phyloP scores from a whole-genome alignment of 2,329 filamentous ascomycete species.

The Cephalotrichum gorgonifer region DNA sequence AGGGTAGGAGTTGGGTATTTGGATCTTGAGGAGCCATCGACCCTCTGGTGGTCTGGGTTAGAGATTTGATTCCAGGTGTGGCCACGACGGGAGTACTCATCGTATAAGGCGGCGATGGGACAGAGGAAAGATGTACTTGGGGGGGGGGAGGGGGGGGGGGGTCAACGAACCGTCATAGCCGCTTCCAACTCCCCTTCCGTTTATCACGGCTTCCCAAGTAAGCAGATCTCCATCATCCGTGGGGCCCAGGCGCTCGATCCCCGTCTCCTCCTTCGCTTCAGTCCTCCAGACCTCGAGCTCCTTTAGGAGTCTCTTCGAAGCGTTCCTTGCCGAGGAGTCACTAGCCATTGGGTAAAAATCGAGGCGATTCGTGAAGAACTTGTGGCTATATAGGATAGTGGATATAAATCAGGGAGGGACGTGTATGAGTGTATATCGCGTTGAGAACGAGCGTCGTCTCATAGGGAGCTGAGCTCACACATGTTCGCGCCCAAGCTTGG shows the following conservation, averaged over 20 bases:
- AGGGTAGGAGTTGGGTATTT: constrained; percentile 70
- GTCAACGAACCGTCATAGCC: constrained; percentile 39
- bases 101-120: background rate
- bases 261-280: constrained; percentile 36
- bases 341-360: constrained; percentile 2
- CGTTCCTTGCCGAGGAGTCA: constrained; percentile 14
- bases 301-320: constrained; percentile 46
- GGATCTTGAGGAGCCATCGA: constrained; percentile 72
- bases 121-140: background rate
- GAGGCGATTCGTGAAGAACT: too few relatives aligned
- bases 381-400: too few relatives aligned
- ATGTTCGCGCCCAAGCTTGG: too few relatives aligned
- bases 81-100: background rate
- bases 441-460: too few relatives aligned
- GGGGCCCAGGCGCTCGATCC: constrained; percentile 50
- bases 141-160: background rate
- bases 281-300: constrained; percentile 44
- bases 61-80: background rate
- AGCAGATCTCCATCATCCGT: constrained; percentile 43
- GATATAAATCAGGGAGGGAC: too few relatives aligned
- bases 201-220: constrained; percentile 49
- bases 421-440: too few relatives aligned
- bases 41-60: constrained; percentile 38
- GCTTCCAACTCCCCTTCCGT: constrained; percentile 41
- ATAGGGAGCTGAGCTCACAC: too few relatives aligned